These are phyloP conservation scores for Davidsoniella eucalypti DNA, from an alignment of 2,329 filamentous ascomycete species.

Conservation along the genomic window DNA sequence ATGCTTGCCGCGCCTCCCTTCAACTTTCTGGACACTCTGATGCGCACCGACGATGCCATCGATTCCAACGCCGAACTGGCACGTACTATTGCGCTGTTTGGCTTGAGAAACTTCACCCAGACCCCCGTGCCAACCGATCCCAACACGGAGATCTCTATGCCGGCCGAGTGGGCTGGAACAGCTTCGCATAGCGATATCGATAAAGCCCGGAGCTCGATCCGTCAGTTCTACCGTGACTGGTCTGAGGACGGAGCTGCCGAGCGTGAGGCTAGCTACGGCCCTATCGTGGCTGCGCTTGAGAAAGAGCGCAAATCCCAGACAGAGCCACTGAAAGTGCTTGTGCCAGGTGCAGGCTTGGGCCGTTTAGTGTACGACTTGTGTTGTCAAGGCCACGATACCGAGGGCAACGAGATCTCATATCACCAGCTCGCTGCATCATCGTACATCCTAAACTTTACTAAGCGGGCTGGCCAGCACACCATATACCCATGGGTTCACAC, in stretches of 20 bases:
- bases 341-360: slow-evolving; percentile 81
- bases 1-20: slow-evolving; percentile 70
- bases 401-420: slow-evolving; percentile 94
- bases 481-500: slow-evolving; percentile 75
- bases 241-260: slow-evolving; percentile 59
- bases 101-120: slow-evolving; percentile 44
- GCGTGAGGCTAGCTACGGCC: slow-evolving; percentile 59
- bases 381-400: slow-evolving; percentile 51
- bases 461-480: slow-evolving; percentile 43
- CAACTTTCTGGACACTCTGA: slow-evolving; percentile 62
- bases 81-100: slow-evolving; percentile 55
- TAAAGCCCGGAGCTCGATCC: slow-evolving; percentile 80
- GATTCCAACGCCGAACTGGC: slow-evolving; percentile 75
- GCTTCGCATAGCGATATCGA: slow-evolving; percentile 64
- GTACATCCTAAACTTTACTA: slow-evolving; percentile 55
- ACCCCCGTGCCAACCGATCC: slow-evolving; percentile 12
- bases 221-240: slow-evolving; percentile 95
- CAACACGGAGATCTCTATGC: slow-evolving; percentile 28
- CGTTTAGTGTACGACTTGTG: slow-evolving; percentile 80
- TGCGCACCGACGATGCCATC: slow-evolving; percentile 71
- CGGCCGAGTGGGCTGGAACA: slow-evolving; percentile 49
- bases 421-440: slow-evolving; percentile 83
- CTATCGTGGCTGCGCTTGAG: slow-evolving; percentile 50
- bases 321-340: slow-evolving; percentile 48
- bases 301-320: slow-evolving; percentile 23